Evolutionary conservation across 2,329 filamentous ascomycete genomes (phyloP), one percentile per base, ranked within the genome.

Genomic region (Thermothelomyces thermophilus): DNA sequence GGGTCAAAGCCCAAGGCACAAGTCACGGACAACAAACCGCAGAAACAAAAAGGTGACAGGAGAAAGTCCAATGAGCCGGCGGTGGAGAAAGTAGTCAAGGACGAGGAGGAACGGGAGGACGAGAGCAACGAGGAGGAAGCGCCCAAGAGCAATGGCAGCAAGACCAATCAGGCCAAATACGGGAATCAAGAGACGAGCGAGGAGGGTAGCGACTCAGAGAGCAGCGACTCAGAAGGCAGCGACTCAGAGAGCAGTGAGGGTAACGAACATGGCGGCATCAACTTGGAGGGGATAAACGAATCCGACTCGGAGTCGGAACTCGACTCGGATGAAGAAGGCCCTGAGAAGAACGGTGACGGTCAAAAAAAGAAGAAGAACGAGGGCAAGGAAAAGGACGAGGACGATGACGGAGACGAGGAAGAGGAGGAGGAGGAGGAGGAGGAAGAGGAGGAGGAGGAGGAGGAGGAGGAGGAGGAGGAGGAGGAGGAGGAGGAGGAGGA

Each of bases 351-450:
- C 60, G 65, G 69, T 3, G 66, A n/a, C n/a, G n/a, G n/a, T n/a
- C n/a, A n/a, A n/a, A n/a, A n/a, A n/a, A n/a, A n/a, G n/a, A n/a
- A n/a, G n/a, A n/a, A n/a, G n/a, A n/a, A n/a, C n/a, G n/a, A n/a
- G n/a, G n/a, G n/a, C n/a, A n/a, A 66, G 5, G 65, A 69, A 3
- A 65, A 66, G 5, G 83, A 84, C 0, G 83, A 83, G 1, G 83
- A 84, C 0, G 83, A 83, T 1, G 82, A 84, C 0, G 84, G 86
- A 17, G 86, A 90, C 5, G 87, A 90, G 4, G 87, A 91, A 39
- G 88, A 93, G 57, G 90, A 96, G 39, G 85, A 90, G 3, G 82
- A 91, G 45, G 86, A 87, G 45, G 71, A 83, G 24, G 73, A 86
- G 47, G 87, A 87, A 35, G 40, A 54, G 37, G 88, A 87, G 17